Evolutionary conservation across 345 rosid genomes (phyloP).

Genomic region (Mangifera indica): DNA sequence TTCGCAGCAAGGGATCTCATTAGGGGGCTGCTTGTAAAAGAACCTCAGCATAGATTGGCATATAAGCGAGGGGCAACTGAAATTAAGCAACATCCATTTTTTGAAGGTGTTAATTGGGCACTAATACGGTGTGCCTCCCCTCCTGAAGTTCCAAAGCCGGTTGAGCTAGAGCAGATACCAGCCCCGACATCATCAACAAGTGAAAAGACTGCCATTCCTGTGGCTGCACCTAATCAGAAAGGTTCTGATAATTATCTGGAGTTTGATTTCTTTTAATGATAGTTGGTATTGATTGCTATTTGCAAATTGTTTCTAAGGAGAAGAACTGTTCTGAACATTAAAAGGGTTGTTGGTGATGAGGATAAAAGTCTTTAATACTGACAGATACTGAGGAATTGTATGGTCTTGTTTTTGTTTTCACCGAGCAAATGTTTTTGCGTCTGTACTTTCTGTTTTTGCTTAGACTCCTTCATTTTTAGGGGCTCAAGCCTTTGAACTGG

Average conservation of each 20-base stretch:
- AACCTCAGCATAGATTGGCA: slow-evolving; percentile 81
- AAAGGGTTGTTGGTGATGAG: slow-evolving; percentile 32
- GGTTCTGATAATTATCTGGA: slow-evolving; percentile 83
- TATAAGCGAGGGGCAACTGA: slow-evolving; percentile 89
- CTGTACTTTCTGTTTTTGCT: slow-evolving; percentile 19
- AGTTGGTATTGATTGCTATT: slow-evolving; percentile 18
- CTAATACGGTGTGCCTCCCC: slow-evolving; percentile 84
- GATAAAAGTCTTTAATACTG: slow-evolving; percentile 29
- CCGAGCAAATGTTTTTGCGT: slow-evolving; percentile 23
- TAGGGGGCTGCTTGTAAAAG: slow-evolving; percentile 75
- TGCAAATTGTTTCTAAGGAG: slow-evolving; percentile 39
- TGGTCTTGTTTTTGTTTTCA: slow-evolving; percentile 31
- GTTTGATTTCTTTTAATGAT: slow-evolving; percentile 81
- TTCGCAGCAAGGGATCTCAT: slow-evolving; percentile 84
- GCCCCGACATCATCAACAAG: slow-evolving; percentile 41
- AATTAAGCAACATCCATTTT: slow-evolving; percentile 90
- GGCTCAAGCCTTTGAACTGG: slow-evolving; percentile 9
- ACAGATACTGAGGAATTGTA: slow-evolving; percentile 46
- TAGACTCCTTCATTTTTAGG: slow-evolving; percentile 2
- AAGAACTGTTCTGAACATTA: slow-evolving; percentile 39
- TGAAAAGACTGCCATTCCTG: slow-evolving; percentile 42
- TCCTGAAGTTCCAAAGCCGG: slow-evolving; percentile 81
- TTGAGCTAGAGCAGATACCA: slow-evolving; percentile 55
- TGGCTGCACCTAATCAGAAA: slow-evolving; percentile 42
- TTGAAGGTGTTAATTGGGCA: slow-evolving; percentile 95